Evolutionary conservation across 176 grass and related monocot genomes (phyloP), one percentile per base, ranked within the genome.

Genomic region (Metroxylon sagu): DNA sequence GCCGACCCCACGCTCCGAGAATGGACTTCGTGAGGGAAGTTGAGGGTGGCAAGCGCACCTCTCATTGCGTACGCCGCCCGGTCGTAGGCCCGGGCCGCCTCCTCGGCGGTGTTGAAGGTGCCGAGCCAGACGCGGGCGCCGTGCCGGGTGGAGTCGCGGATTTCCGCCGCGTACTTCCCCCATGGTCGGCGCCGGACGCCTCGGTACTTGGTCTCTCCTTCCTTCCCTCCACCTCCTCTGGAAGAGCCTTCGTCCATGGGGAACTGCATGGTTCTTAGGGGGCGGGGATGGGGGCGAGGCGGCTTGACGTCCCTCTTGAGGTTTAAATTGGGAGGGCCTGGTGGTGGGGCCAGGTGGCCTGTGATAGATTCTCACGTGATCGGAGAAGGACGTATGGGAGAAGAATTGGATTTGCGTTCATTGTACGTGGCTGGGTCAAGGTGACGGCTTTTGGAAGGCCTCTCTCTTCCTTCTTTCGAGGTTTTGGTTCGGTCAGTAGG

Each of bases 161-260:
- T 95, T 80, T 95, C 89, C 1, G 89, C 89, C 3, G 89, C 89
- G 70, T 56, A 95, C 64, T 95, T 95, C 29, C 84, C 89, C 89
- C 89, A 95, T 0, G 84, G 64, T 12, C 89, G 66, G 16, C 81
- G 74, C 0, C 84, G 81, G 7, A 95, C 89, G 39, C 89, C 89
- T 5, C 89, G 77, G 65, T 88, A 95, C 74, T 85, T 85, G 25
- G 76, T 83, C 15, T 80, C 79, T 2, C 75, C 87, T 0, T 48
- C 81, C 0, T 23, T 23, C 1, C 65, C 83, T 25, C 21, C 21
- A 0, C 65, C 57, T 26, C 59, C 59, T 56, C 43, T 30, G 14
- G 60, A 35, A 0, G 8, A 29, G 5, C 12, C 27, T 27, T 62
- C 59, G n/a, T 62, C 83, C 69, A 74, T 75, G 21, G 21, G 21